Conservation (phyloP, 2,329 filamentous ascomycete genomes). For the Neopestalotiopsis rosae region DNA sequence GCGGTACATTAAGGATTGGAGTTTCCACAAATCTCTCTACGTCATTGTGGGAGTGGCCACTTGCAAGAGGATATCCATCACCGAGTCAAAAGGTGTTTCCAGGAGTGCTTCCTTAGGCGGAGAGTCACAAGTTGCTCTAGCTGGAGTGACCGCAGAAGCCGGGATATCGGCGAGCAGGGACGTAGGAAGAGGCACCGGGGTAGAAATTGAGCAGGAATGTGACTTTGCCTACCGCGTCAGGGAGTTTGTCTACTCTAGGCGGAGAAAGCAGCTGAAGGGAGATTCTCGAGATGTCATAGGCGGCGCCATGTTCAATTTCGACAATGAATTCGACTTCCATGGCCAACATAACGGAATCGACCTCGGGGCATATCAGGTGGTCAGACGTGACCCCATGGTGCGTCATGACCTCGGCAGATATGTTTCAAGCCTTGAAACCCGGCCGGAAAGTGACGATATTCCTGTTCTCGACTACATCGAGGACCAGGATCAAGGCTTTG, state of each 20-base stretch:
- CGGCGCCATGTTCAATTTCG: neutral
- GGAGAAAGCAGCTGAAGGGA: neutral
- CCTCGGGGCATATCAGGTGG: no score
- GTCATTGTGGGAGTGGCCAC: constrained; percentile 4
- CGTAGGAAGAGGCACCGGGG: neutral
- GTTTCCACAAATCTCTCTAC: neutral
- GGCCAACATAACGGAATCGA: no score
- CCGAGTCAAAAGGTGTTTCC: neutral
- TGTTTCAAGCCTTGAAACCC: neutral
- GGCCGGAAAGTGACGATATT: neutral
- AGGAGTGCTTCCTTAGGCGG: neutral
- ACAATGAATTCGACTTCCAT: neutral
- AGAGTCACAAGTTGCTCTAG: neutral
- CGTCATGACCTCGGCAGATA: neutral
- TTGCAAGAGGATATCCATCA: neutral
- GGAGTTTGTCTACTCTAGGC: neutral
- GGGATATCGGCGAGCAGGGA: neutral
- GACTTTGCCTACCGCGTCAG: neutral
- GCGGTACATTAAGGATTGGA: neutral
- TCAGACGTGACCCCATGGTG: neutral
- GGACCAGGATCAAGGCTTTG: neutral
- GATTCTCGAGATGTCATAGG: neutral
- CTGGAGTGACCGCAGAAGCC: neutral
- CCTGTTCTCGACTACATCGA: neutral
- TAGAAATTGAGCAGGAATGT: neutral